Evolutionary conservation across 139 green algal genomes (phyloP).

Genomic region (Picochlorum sp.): DNA sequence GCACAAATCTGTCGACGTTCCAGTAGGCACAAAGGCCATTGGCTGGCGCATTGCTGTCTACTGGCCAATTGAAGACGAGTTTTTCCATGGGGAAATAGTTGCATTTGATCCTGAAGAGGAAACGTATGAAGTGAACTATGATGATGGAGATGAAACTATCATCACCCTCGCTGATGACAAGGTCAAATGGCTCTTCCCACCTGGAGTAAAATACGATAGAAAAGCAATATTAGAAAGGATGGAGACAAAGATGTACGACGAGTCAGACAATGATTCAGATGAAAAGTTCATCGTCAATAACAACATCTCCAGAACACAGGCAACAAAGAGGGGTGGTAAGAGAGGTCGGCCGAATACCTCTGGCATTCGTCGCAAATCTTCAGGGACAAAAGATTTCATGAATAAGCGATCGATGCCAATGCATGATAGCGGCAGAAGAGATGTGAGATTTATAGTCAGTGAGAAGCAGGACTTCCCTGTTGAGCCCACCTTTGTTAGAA

Average conservation of each 20-base stretch:
- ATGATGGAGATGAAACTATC: slow-evolving; percentile 37
- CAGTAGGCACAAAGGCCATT: slow-evolving; percentile 30
- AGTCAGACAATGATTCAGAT: slow-evolving; percentile 15
- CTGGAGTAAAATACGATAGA: slow-evolving; percentile 12
- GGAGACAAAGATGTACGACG: neutral
- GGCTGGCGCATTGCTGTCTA: slow-evolving; percentile 64
- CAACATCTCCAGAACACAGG: too few relatives aligned
- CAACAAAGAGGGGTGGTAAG: too few relatives aligned
- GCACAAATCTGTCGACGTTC: neutral
- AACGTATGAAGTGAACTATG: slow-evolving; percentile 48
- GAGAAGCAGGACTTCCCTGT: too few relatives aligned
- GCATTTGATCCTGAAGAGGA: slow-evolving; percentile 36
- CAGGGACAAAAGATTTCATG: too few relatives aligned
- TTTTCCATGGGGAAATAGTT: slow-evolving; percentile 37
- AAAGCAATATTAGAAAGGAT: slow-evolving; percentile 1
- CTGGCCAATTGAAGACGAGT: slow-evolving; percentile 42
- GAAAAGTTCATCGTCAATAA: neutral
- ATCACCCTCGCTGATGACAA: slow-evolving; percentile 37
- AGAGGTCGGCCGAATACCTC: too few relatives aligned
- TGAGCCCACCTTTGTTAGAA: neutral
- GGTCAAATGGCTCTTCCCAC: slow-evolving; percentile 56
- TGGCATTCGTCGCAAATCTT: too few relatives aligned
- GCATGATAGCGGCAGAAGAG: too few relatives aligned
- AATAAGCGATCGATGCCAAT: too few relatives aligned
- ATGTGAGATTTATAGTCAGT: too few relatives aligned